Evolutionary conservation across 305 asterid genomes (phyloP).

Genomic region (Rubia balearica): DNA sequence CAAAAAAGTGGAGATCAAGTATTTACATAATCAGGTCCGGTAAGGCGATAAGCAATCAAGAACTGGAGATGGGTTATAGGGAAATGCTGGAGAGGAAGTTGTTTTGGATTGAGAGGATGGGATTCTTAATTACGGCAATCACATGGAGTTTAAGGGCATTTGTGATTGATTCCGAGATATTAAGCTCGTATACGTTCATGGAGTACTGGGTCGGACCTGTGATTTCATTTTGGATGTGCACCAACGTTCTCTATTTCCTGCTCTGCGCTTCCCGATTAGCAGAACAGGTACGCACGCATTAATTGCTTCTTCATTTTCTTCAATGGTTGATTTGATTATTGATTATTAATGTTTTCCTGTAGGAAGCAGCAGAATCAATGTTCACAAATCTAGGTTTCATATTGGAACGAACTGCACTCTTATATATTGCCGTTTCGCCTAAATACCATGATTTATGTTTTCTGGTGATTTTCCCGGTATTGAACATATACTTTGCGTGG

Average conservation of each 20-base stretch:
- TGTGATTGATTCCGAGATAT: too few relatives aligned
- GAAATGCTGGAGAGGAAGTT: background rate
- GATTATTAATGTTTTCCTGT: background rate
- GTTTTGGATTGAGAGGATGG: background rate
- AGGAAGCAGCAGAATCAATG: too few relatives aligned
- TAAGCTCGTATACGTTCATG: too few relatives aligned
- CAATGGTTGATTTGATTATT: background rate
- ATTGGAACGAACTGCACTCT: background rate
- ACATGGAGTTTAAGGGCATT: background rate
- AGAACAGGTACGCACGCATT: too few relatives aligned
- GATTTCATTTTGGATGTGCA: background rate
- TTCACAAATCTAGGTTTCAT: background rate
- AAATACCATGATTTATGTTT: background rate
- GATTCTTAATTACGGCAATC: background rate
- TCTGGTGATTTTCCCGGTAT: background rate
- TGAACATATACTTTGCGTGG: background rate
- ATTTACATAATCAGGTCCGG: too few relatives aligned
- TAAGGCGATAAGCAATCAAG: too few relatives aligned
- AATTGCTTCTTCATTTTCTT: too few relatives aligned
- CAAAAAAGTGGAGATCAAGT: too few relatives aligned
- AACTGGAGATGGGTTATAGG: too few relatives aligned
- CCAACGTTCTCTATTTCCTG: background rate
- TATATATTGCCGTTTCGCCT: background rate
- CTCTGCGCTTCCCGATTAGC: background rate
- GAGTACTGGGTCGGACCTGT: too few relatives aligned